Conservation (phyloP, 352 stramenopile genomes). For the Pythium guiyangense region DNA sequence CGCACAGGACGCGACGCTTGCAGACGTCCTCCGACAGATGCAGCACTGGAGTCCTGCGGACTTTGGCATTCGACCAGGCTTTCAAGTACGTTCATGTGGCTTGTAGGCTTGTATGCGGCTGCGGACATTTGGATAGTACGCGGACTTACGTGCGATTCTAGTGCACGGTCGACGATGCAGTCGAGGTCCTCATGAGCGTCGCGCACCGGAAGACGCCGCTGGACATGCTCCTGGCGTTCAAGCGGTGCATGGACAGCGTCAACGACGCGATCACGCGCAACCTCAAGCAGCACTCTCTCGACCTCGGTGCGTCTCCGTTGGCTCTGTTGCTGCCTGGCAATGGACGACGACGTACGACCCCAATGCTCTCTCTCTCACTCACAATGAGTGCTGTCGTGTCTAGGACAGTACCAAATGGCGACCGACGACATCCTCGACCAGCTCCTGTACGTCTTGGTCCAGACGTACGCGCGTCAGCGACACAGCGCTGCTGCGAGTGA, state of each 20-base stretch:
- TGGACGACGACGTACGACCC: too few relatives aligned
- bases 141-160: slow-evolving; percentile 42
- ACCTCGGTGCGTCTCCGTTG: slow-evolving; percentile 44
- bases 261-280: slow-evolving; percentile 51
- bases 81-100: too few relatives aligned
- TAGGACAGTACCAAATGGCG: slow-evolving; percentile 53
- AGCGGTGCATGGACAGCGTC: slow-evolving; percentile 56
- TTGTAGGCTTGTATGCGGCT: too few relatives aligned
- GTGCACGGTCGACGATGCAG: slow-evolving; percentile 38
- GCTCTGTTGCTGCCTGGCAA: too few relatives aligned
- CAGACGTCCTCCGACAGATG: slow-evolving; percentile 40
- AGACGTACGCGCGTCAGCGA: slow-evolving; percentile 35
- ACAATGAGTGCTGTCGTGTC: neutral
- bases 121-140: too few relatives aligned
- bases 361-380: too few relatives aligned
- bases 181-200: slow-evolving; percentile 31
- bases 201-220: slow-evolving; percentile 53
- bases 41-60: slow-evolving; percentile 55
- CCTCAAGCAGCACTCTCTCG: slow-evolving; percentile 42
- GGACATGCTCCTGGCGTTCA: slow-evolving; percentile 72
- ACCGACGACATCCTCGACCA: slow-evolving; percentile 83
- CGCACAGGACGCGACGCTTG: slow-evolving; percentile 42
- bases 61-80: slow-evolving; percentile 45
- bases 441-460: slow-evolving; percentile 61
- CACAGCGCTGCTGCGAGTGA: too few relatives aligned